phyloP scores from a whole-genome alignment of 345 rosid species.

The Punica granatum region DNA sequence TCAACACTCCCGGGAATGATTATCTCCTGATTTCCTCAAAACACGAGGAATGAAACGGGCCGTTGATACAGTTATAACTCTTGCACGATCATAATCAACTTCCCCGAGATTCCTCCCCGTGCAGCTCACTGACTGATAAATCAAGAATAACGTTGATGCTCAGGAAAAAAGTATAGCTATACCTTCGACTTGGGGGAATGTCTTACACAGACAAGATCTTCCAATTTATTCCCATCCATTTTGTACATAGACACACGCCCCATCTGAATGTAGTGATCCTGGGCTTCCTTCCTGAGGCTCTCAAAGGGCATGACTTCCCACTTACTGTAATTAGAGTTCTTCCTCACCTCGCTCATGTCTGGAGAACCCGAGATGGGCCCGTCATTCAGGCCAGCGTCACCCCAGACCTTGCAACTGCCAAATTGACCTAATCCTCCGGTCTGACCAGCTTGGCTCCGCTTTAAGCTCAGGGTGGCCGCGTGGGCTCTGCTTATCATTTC shows the following conservation, averaged over 20 bases:
- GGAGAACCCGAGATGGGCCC: conserved; percentile 77
- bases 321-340: conserved; percentile 71
- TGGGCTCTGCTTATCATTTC: conserved; percentile 71
- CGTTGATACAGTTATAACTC: neutral
- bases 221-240: conserved; percentile 95
- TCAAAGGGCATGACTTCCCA: conserved; percentile 79
- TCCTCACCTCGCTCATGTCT: conserved; percentile 69
- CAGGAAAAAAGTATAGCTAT: conserved; percentile 6
- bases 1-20: neutral
- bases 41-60: neutral
- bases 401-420: conserved; percentile 94
- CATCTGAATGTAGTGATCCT: conserved; percentile 67
- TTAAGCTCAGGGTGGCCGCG: conserved; percentile 65
- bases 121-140: neutral
- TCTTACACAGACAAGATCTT: conserved; percentile 84
- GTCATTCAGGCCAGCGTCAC: conserved; percentile 37
- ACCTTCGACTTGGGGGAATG: conserved; percentile 32
- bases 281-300: conserved; percentile 86
- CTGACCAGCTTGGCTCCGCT: conserved; percentile 38
- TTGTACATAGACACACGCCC: conserved; percentile 76
- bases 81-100: neutral
- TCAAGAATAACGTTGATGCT: neutral
- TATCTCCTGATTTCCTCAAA: neutral
- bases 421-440: conserved; percentile 48
- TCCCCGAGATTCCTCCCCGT: neutral